Evolutionary conservation across 1,284 basidiomycete genomes (phyloP).

Genomic region (Coniferiporia weirii): DNA sequence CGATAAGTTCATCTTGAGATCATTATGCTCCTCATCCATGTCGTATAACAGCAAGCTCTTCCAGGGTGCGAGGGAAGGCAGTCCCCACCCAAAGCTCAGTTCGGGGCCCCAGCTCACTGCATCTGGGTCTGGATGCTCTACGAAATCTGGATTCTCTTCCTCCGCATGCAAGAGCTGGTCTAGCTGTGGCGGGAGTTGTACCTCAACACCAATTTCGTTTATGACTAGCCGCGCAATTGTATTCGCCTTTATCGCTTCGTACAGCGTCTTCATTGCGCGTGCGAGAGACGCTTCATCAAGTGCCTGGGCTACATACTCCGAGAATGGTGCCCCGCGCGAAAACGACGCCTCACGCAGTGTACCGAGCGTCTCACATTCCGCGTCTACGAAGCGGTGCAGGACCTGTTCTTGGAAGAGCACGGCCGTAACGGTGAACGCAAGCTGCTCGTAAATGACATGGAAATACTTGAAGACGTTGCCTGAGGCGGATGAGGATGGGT

Average conservation of each 20-base stretch:
- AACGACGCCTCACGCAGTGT: conserved; percentile 56
- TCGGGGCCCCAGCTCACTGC: conserved; percentile 63
- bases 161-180: conserved; percentile 63
- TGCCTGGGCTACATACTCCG: conserved; percentile 51
- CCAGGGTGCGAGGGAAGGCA: conserved; percentile 84
- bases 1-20: conserved; percentile 55
- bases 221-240: conserved; percentile 72
- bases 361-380: conserved; percentile 65
- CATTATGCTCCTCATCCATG: conserved; percentile 49
- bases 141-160: conserved; percentile 39
- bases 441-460: conserved; percentile 81
- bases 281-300: conserved; percentile 68
- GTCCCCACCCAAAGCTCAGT: conserved; percentile 61
- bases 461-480: conserved; percentile 76
- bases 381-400: conserved; percentile 74
- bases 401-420: conserved; percentile 87
- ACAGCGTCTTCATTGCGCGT: conserved; percentile 67
- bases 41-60: conserved; percentile 79
- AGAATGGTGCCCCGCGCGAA: conserved; percentile 48
- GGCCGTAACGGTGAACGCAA: conserved; percentile 83
- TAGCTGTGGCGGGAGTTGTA: conserved; percentile 77
- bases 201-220: conserved; percentile 69
- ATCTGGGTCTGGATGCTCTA: conserved; percentile 45
- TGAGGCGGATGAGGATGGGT: conserved; percentile 75
- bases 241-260: conserved; percentile 66